Percentiles rank a stretch among this genome's conserved stretches.
Evolutionary conservation across 768 basidiomycete genomes (phyloP).

Genomic region (Sutorius australiensis): DNA sequence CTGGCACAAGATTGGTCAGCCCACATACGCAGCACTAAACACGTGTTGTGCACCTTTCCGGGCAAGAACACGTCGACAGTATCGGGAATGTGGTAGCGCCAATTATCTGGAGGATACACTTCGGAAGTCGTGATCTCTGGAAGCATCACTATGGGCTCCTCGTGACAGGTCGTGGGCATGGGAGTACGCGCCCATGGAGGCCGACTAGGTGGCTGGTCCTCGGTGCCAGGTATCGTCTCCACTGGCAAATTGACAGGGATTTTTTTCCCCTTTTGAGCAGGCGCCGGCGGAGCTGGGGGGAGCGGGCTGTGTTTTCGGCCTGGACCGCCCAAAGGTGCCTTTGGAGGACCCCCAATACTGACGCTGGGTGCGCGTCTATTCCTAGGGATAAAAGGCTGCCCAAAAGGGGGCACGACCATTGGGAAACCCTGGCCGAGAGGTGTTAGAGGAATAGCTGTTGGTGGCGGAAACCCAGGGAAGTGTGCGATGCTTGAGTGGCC

Average conservation of each 20-base stretch:
- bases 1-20: conserved; percentile 35
- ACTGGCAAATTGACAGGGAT: conserved; percentile 67
- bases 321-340: conserved; percentile 78
- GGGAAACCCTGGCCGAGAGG: conserved; percentile 59
- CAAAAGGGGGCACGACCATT: conserved; percentile 42
- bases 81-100: conserved; percentile 54
- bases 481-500: conserved; percentile 60
- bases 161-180: conserved; percentile 37
- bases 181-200: conserved; percentile 63
- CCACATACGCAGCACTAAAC: conserved; percentile 3
- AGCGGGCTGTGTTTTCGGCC: conserved; percentile 72
- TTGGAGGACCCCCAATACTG: conserved; percentile 84
- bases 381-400: conserved; percentile 54
- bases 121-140: conserved; percentile 46
- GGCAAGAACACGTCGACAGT: conserved; percentile 81
- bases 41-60: conserved; percentile 53
- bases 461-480: conserved; percentile 58
- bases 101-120: conserved; percentile 61
- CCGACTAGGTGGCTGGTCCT: conserved; percentile 39
- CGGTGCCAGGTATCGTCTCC: conserved; percentile 46
- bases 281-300: conserved; percentile 33
- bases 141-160: conserved; percentile 20
- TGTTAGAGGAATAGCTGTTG: conserved; percentile 52
- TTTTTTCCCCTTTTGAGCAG: conserved; percentile 58
- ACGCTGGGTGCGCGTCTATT: conserved; percentile 62